Base-by-base conservation (phyloP, 208 protist species). In the Leishmania tarentolae region DNA sequence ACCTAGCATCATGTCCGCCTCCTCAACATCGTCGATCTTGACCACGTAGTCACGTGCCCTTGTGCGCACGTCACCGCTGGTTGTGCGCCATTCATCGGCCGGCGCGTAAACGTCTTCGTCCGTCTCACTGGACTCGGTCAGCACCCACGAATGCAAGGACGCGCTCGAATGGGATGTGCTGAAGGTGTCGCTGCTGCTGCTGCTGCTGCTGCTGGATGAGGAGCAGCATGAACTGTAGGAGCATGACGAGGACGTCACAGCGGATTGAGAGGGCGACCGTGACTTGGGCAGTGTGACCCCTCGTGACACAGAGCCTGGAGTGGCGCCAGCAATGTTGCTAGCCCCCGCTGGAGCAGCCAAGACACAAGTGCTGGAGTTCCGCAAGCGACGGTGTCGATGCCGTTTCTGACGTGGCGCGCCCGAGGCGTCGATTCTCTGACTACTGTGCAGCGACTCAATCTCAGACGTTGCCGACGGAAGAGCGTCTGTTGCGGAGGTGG, bases 1-100 rank as follows among this genome's bases (percentile, higher is more conserved):
- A 52, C 93, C 93, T 42, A 94, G 79, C 88, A 97, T 93, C 90
- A 96, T 90, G 53, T 96, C 95, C 61, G 93, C 95, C 77, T 98
- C 95, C 75, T 98, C 95, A 70, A 92, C 91, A 80, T 98, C 95
- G 76, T 98, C 93, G 75, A 98, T 95, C 69, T 90, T 92, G 28
- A 98, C 88, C 56, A 97, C 86, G 73, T 92, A 96, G 78, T 98
- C 93, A 53, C 71, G 83, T 13, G 77, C 76, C 24, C 76, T 79
- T 21, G 76, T 84, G 63, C 83, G 85, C 19, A 82, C 78, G 19
- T 72, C 77, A 75, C 77, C 73, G 53, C 76, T 69, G 31, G 66
- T 80, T 44, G 79, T 66, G 52, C 80, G 82, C 80, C 77, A 83
- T 59, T 86, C 76, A 28, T 82, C 75, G 6, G 83, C 79, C 19